Evolutionary conservation across 2,329 filamentous ascomycete genomes (phyloP).

Genomic region (Calonectria hongkongensis): DNA sequence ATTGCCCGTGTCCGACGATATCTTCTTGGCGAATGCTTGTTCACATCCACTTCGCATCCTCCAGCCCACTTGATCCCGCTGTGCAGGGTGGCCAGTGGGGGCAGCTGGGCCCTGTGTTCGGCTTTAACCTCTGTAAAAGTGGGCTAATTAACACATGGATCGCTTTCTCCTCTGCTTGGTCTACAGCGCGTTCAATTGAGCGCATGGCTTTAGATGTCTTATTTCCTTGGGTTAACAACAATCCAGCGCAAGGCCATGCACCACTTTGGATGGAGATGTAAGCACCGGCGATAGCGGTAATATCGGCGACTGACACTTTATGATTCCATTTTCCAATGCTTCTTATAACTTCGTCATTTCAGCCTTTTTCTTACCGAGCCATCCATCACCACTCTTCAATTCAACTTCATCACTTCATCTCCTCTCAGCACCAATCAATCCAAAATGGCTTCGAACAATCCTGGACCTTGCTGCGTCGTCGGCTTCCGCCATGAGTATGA

Average conservation of each 20-base stretch:
- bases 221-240: not conserved
- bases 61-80: not conserved
- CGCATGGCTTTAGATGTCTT: not conserved
- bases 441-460: constrained; percentile 72
- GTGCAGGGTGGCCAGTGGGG: not conserved
- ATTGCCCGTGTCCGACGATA: too few relatives aligned
- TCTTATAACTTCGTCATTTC: not conserved
- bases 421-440: not conserved
- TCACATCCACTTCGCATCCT: not conserved
- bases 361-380: not conserved
- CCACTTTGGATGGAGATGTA: not conserved
- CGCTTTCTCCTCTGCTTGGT: not conserved
- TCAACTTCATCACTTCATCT: not conserved
- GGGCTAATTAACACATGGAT: not conserved
- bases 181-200: too few relatives aligned
- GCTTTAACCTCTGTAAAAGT: not conserved
- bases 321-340: not conserved
- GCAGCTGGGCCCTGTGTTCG: not conserved
- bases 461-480: constrained; percentile 70
- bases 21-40: not conserved
- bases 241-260: not conserved
- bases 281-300: not conserved
- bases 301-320: not conserved
- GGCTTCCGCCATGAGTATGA: constrained; percentile 74
- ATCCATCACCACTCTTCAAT: not conserved